Base-by-base conservation (phyloP, 129 eudicot species). In the Deinandra increscens region DNA sequence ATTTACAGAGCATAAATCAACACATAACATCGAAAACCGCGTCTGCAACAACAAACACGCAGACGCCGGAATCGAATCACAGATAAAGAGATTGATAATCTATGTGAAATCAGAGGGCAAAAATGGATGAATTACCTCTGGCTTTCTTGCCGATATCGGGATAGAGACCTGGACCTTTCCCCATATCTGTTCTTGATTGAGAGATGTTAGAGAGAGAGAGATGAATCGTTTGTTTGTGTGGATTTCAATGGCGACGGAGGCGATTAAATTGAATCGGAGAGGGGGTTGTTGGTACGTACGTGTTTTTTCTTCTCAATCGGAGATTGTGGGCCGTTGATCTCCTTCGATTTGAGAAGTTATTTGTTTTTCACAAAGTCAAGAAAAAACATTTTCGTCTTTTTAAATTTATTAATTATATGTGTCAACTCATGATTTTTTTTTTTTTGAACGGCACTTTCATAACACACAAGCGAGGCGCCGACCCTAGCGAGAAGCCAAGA, bases 141-240 rank as follows among this genome's bases (percentile, higher is more conserved):
- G 96, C 93, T 71, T 62, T 86, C 56, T 89, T 89, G 81, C 96
- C 96, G 66, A 89, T 89, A 69, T 89, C 93, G 59, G 93, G 64
- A 81, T 89, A 89, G 17, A 89, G 83, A 39, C 93, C 96, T 17
- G 96, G 96, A 78, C 96, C 93, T 75, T 86, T 89, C 68, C 77
- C 90, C 87, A 86, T 82, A 33, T 55, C 46, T 49, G 48, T 66
- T 66, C 14, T 75, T 55, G 60, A 66, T 67, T 22, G 36, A 66
- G 29, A 42, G 31, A 66, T 13, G 39, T 18, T 55, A 51, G 29
- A 33, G 60, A 17, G 36, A 60, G 70, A 44, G 70, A 49, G 62
- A 58, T 10, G 68, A 75, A n/a, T n/a, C n/a, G n/a, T n/a, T 43
- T 17, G 79, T 33, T 56, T 44, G 26, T 45, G 60, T 18, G 60